Conservation (phyloP, 306 rosid species). For the Gastrolobium bilobum region DNA sequence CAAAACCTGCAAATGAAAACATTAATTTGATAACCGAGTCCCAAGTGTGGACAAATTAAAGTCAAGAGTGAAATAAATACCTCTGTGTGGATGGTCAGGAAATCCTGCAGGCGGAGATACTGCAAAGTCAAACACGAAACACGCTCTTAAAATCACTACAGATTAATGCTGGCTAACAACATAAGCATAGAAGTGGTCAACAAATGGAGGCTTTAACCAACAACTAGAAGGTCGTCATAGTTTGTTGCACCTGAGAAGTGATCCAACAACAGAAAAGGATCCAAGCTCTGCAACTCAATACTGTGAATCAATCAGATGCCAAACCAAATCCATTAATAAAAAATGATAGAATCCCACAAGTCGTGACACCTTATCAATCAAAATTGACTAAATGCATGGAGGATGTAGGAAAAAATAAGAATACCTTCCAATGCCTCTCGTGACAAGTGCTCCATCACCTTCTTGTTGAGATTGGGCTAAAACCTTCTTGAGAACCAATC, state of each 20-base stretch:
- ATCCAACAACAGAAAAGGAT: constrained; percentile 61
- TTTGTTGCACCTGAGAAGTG: constrained; percentile 57
- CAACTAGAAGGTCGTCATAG: background rate
- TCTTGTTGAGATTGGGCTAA: constrained; percentile 60
- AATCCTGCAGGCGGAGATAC: constrained; percentile 63
- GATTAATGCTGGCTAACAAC: background rate
- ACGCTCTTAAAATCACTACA: background rate
- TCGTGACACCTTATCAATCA: too few relatives aligned
- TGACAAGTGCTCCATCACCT: constrained; percentile 62
- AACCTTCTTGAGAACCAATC: constrained; percentile 57
- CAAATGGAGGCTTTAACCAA: too few relatives aligned
- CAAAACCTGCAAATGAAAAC: constrained; percentile 64
- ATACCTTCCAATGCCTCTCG: constrained; percentile 64
- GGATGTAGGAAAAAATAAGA: too few relatives aligned
- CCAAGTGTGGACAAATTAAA: too few relatives aligned
- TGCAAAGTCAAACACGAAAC: constrained; percentile 49
- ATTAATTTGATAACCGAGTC: too few relatives aligned
- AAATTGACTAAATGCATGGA: too few relatives aligned
- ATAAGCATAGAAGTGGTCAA: background rate
- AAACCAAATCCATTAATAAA: background rate
- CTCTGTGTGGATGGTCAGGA: constrained; percentile 68
- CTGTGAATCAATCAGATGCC: constrained; percentile 30
- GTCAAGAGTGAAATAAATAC: background rate
- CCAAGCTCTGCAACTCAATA: constrained; percentile 56
- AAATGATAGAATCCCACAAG: too few relatives aligned